Conservation (phyloP, 495 filamentous ascomycete species). For the Penicillium pulvis region DNA sequence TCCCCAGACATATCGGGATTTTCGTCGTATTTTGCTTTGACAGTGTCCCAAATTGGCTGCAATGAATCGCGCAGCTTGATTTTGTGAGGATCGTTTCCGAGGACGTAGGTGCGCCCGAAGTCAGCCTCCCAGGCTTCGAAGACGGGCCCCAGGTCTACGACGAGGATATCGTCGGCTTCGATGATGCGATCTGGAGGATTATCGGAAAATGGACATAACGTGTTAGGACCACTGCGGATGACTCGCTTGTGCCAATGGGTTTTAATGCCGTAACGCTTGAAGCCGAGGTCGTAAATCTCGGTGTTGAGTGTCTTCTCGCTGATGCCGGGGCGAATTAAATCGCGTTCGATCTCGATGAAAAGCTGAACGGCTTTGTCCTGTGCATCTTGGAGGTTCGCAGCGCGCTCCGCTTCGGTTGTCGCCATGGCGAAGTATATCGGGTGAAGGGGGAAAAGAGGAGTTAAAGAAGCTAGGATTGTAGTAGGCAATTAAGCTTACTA, state of each 20-base stretch:
- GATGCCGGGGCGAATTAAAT: conserved; percentile 46
- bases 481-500: not conserved
- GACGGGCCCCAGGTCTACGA: conserved; percentile 52
- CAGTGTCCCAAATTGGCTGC: conserved; percentile 42
- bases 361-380: conserved; percentile 45
- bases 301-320: conserved; percentile 50
- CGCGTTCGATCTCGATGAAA: conserved; percentile 52
- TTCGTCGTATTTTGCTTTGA: conserved; percentile 37
- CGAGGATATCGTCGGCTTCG: conserved; percentile 48
- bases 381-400: conserved; percentile 42
- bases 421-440: not conserved
- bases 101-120: conserved; percentile 51
- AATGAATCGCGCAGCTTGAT: conserved; percentile 44
- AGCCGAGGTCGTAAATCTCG: conserved; percentile 49
- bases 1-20: conserved; percentile 46
- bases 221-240: conserved; percentile 53
- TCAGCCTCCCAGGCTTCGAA: conserved; percentile 57
- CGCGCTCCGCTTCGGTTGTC: conserved; percentile 22
- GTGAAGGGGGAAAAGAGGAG: not conserved
- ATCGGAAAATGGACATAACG: conserved; percentile 44
- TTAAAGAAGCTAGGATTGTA: not conserved
- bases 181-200: conserved; percentile 53
- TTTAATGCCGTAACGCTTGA: conserved; percentile 42
- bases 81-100: conserved; percentile 49
- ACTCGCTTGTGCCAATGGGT: conserved; percentile 57